Percentiles rank a stretch among this genome's conserved stretches.
Conservation (phyloP, 345 rosid genomes). For the Durio zibethinus region DNA sequence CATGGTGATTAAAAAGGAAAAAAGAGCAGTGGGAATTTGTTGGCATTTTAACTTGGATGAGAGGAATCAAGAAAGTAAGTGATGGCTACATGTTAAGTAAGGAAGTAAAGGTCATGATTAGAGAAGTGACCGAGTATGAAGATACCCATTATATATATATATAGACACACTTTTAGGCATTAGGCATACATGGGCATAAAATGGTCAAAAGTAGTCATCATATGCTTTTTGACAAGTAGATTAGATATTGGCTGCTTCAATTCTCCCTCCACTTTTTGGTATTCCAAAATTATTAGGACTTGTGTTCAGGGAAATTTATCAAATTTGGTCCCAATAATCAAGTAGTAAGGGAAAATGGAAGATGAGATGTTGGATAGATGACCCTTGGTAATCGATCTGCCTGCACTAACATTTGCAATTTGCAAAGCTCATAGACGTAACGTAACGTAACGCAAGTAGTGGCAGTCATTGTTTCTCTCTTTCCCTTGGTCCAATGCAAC, state of each 20-base stretch:
- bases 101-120: background rate
- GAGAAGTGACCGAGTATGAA: background rate
- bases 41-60: background rate
- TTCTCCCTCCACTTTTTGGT: background rate
- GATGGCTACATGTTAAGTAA: background rate
- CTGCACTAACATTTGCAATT: background rate
- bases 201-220: background rate
- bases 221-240: background rate
- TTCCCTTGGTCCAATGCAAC: background rate
- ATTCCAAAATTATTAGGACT: background rate
- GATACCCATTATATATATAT: too few relatives aligned
- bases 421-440: background rate
- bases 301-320: background rate
- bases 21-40: background rate
- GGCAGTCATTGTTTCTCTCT: background rate
- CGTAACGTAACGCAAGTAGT: background rate
- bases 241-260: background rate
- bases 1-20: background rate
- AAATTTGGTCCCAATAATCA: background rate
- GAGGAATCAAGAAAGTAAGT: background rate
- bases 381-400: background rate
- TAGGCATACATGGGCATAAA: background rate
- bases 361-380: background rate
- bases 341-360: background rate
- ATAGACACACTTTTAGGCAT: too few relatives aligned